These are phyloP conservation scores for Umbelopsis ramanniana DNA, from an alignment of 192 early-diverging fungal genomes.

Conservation along the genomic window DNA sequence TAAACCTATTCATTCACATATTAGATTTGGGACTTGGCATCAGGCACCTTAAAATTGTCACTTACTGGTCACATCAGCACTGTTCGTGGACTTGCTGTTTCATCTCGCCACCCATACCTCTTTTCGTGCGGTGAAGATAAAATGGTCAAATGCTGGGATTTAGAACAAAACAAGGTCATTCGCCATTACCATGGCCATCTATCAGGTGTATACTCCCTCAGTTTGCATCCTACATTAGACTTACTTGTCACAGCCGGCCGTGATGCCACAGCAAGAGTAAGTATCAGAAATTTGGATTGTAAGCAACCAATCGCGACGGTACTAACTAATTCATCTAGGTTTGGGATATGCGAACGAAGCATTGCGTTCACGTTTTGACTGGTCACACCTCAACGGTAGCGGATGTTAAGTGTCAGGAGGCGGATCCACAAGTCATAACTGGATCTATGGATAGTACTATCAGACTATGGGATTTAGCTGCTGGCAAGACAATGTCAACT, in stretches of 20 bases:
- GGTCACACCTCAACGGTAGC: slow-evolving; percentile 90
- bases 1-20: neutral
- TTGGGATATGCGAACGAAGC: slow-evolving; percentile 99
- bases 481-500: slow-evolving; percentile 91
- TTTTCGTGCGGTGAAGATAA: slow-evolving; percentile 99
- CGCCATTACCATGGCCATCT: slow-evolving; percentile 99
- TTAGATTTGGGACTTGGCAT: slow-evolving; percentile 98
- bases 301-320: neutral
- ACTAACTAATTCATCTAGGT: slow-evolving; percentile 56
- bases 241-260: slow-evolving; percentile 93
- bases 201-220: slow-evolving; percentile 89
- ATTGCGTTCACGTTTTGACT: slow-evolving; percentile 83
- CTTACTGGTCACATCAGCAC: slow-evolving; percentile 97
- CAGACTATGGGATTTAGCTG: slow-evolving; percentile 95
- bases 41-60: slow-evolving; percentile 92
- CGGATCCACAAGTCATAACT: slow-evolving; percentile 96
- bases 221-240: slow-evolving; percentile 94
- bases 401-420: slow-evolving; percentile 89
- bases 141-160: slow-evolving; percentile 99
- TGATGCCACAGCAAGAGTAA: slow-evolving; percentile 90
- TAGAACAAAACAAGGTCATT: slow-evolving; percentile 99
- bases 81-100: slow-evolving; percentile 93
- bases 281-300: slow-evolving; percentile 24
- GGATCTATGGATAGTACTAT: slow-evolving; percentile 94
- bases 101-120: slow-evolving; percentile 93